These are phyloP conservation scores for Lignosus rhinocerotis DNA, from an alignment of 1,284 basidiomycete species.

Conservation along the genomic window DNA sequence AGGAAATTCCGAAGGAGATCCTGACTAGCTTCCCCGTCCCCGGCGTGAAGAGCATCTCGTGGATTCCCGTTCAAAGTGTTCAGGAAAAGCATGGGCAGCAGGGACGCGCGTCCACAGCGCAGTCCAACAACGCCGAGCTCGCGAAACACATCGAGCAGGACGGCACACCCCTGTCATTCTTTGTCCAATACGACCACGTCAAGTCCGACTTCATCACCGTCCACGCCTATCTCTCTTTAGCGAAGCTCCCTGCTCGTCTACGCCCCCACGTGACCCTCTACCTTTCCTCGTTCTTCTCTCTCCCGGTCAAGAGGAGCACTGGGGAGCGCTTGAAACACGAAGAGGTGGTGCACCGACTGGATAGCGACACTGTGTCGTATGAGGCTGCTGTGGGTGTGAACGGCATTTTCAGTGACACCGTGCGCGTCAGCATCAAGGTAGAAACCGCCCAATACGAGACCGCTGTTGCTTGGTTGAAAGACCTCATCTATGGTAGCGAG, in stretches of 20 bases:
- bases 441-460: slow-evolving; percentile 80
- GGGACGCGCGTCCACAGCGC: slow-evolving; percentile 28
- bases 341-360: slow-evolving; percentile 88
- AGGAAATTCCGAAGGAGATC: slow-evolving; percentile 79
- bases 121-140: slow-evolving; percentile 40
- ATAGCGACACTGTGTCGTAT: slow-evolving; percentile 91
- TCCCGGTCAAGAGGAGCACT: slow-evolving; percentile 74
- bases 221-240: slow-evolving; percentile 78
- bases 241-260: slow-evolving; percentile 68
- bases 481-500: slow-evolving; percentile 81
- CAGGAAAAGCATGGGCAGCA: slow-evolving; percentile 62
- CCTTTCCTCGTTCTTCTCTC: slow-evolving; percentile 84
- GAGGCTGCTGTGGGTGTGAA: slow-evolving; percentile 74
- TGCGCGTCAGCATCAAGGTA: slow-evolving; percentile 84
- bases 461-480: slow-evolving; percentile 86
- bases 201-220: slow-evolving; percentile 93
- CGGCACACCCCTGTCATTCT: slow-evolving; percentile 75
- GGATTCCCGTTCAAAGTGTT: slow-evolving; percentile 90
- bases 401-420: slow-evolving; percentile 71
- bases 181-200: slow-evolving; percentile 89
- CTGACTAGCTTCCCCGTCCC: slow-evolving; percentile 87
- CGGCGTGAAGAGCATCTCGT: slow-evolving; percentile 86
- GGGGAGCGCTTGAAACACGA: slow-evolving; percentile 83
- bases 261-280: slow-evolving; percentile 85
- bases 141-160: slow-evolving; percentile 74